These are phyloP conservation scores for Candida railenensis DNA, from an alignment of 805 yeast species.

Conservation along the genomic window DNA sequence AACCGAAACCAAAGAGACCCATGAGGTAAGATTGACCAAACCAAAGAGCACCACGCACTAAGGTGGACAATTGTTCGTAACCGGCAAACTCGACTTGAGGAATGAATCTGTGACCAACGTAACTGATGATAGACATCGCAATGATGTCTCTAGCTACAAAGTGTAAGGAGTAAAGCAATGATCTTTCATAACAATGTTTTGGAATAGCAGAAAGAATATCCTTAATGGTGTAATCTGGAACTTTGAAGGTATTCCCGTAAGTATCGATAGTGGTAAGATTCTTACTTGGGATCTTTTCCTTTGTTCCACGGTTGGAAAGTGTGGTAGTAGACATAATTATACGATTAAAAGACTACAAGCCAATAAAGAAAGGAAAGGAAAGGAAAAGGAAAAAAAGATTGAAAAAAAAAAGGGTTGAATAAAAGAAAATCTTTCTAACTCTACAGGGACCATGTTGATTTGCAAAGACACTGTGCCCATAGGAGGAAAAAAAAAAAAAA, in stretches of 20 bases:
- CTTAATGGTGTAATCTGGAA: slow-evolving; percentile 61
- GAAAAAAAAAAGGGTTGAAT: not conserved
- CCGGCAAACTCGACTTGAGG: slow-evolving; percentile 34
- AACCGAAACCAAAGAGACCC: slow-evolving; percentile 55
- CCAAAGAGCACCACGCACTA: slow-evolving; percentile 43
- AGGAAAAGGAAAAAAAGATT: not conserved
- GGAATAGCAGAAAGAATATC: slow-evolving; percentile 60
- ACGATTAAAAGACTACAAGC: not conserved
- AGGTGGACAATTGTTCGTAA: slow-evolving; percentile 16
- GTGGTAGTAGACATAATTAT: slow-evolving; percentile 5
- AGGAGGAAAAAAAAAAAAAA: not conserved
- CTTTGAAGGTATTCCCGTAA: slow-evolving; percentile 53
- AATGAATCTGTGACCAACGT: slow-evolving; percentile 40
- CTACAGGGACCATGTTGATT: too few relatives aligned
- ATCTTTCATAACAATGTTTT: slow-evolving; percentile 58
- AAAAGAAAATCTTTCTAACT: too few relatives aligned
- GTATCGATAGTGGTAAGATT: slow-evolving; percentile 46
- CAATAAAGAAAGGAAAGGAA: not conserved
- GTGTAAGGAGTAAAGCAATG: slow-evolving; percentile 45
- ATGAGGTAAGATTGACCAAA: slow-evolving; percentile 34
- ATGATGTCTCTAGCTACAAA: slow-evolving; percentile 55
- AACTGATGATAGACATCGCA: slow-evolving; percentile 43
- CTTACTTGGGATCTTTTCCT: slow-evolving; percentile 8
- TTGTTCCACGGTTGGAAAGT: slow-evolving; percentile 7
- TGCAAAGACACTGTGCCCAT: too few relatives aligned